Evolutionary conservation across 805 yeast species (phyloP).

Genomic region (Candida orba): DNA sequence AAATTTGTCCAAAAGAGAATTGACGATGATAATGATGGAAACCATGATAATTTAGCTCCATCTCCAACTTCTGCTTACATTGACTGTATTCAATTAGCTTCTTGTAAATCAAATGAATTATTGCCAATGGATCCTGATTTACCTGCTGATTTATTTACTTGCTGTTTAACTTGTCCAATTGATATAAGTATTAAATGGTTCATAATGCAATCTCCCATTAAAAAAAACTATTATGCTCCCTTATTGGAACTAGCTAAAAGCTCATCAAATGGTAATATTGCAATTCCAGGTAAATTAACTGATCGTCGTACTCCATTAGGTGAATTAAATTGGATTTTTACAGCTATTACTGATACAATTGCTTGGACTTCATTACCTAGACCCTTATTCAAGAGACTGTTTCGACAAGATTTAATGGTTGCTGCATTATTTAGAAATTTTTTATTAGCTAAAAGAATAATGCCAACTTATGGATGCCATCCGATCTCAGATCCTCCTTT

Average conservation of each 20-base stretch:
- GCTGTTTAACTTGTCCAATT: conserved; percentile 92
- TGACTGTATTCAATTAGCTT: conserved; percentile 90
- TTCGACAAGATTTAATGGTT: conserved; percentile 93
- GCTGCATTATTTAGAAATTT: conserved; percentile 95
- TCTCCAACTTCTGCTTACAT: conserved; percentile 47
- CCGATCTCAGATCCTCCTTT: conserved; percentile 91
- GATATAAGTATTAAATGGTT: conserved; percentile 92
- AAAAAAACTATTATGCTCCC: conserved; percentile 34
- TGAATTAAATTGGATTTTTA: conserved; percentile 94
- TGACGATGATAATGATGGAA: conserved; percentile 69
- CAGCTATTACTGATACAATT: conserved; percentile 95
- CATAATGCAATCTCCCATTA: conserved; percentile 71
- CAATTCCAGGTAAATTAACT: conserved; percentile 84
- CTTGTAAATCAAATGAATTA: conserved; percentile 79
- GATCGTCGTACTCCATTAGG: conserved; percentile 95
- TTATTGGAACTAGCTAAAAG: conserved; percentile 30
- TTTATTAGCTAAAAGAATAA: conserved; percentile 81
- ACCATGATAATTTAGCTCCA: conserved; percentile 34
- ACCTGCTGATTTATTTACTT: conserved; percentile 94
- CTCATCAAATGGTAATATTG: conserved; percentile 35
- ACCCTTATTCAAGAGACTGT: conserved; percentile 79
- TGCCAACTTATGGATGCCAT: conserved; percentile 90
- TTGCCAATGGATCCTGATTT: conserved; percentile 89
- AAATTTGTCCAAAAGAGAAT: conserved; percentile 85
- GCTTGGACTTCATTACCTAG: conserved; percentile 94